Percentiles rank a stretch among this genome's conserved stretches.
Conservation (phyloP, 2,329 filamentous ascomycete species). For the Stachybotrys echinatus region DNA sequence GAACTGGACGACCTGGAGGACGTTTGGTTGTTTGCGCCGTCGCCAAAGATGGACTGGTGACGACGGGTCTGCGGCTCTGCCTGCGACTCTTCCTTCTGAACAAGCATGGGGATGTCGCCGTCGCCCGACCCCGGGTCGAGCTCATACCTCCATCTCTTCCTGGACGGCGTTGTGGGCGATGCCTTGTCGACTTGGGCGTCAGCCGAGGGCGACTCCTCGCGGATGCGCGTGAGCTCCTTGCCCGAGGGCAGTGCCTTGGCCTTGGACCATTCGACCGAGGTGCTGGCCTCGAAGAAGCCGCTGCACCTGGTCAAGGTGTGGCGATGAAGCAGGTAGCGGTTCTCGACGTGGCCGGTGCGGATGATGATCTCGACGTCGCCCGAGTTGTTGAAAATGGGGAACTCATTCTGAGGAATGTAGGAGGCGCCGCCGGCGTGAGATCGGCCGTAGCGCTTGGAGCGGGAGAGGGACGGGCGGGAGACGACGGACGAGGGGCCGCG, state of each 20-base stretch:
- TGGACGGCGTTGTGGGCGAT: constrained; percentile 8
- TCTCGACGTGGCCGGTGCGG: constrained; percentile 56
- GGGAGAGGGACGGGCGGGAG: constrained; percentile 54
- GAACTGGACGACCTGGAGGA: constrained; percentile 42
- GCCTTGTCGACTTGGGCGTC: constrained; percentile 12
- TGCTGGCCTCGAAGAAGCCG: constrained; percentile 87
- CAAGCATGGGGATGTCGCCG: constrained; percentile 79
- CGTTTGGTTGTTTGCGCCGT: constrained; percentile 30
- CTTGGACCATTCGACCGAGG: constrained; percentile 67
- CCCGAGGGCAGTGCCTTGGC: constrained; percentile 21
- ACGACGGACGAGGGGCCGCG: constrained; percentile 54
- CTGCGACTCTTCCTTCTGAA: constrained; percentile 61
- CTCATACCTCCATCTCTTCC: constrained; percentile 77
- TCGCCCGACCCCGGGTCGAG: constrained; percentile 69
- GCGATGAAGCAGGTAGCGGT: constrained; percentile 80
- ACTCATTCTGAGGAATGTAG: constrained; percentile 77
- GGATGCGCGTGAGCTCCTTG: constrained; percentile 49
- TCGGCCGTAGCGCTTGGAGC: constrained; percentile 68
- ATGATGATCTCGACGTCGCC: constrained; percentile 91
- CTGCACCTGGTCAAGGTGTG: constrained; percentile 86
- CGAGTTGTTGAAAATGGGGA: constrained; percentile 82
- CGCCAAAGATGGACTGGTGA: constrained; percentile 25
- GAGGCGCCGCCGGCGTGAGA: constrained; percentile 71
- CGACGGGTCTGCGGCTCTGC: constrained; percentile 6
- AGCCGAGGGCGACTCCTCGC: constrained; percentile 31